Evolutionary conservation across 768 basidiomycete species (phyloP).

Genomic region (Mycena filopes): DNA sequence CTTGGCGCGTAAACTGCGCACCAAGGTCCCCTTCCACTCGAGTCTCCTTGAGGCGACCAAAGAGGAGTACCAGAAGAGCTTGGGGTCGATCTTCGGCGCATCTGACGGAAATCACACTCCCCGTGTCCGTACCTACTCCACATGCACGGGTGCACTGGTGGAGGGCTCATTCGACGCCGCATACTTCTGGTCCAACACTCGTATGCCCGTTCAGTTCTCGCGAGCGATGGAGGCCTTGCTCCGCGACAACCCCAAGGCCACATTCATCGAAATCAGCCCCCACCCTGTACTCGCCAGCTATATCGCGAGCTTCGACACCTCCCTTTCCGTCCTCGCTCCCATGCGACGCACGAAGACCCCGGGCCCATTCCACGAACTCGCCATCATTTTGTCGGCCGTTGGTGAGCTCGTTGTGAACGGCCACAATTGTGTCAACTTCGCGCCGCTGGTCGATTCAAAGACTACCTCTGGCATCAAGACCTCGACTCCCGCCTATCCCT

Average conservation of each 20-base stretch:
- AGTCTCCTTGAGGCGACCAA: slow-evolving; percentile 49
- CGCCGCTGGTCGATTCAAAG: no score
- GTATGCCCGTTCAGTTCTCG: slow-evolving; percentile 50
- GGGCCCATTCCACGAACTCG: slow-evolving; percentile 35
- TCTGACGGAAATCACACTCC: slow-evolving; percentile 43
- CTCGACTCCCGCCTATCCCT: slow-evolving; percentile 43
- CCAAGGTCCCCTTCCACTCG: slow-evolving; percentile 52
- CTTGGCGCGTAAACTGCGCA: slow-evolving; percentile 49
- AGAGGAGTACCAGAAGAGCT: slow-evolving; percentile 37
- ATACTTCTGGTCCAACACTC: slow-evolving; percentile 55
- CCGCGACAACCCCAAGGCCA: slow-evolving; percentile 33
- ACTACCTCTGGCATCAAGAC: slow-evolving; percentile 29
- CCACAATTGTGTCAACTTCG: slow-evolving; percentile 46
- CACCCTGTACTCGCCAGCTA: slow-evolving; percentile 53
- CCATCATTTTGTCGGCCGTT: slow-evolving; percentile 38
- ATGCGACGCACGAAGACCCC: slow-evolving; percentile 40
- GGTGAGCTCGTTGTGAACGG: slow-evolving; percentile 44
- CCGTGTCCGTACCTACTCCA: slow-evolving; percentile 48
- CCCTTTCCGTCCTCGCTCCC: slow-evolving; percentile 42
- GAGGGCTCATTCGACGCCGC: slow-evolving; percentile 41
- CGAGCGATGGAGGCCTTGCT: slow-evolving; percentile 42
- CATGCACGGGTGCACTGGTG: slow-evolving; percentile 42
- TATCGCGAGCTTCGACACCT: slow-evolving; percentile 34
- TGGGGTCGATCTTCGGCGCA: slow-evolving; percentile 47
- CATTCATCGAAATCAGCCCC: slow-evolving; percentile 51